A percentile compares a stretch with the other conserved stretches of the same genome.
These are phyloP conservation scores for Agrocybe praecox DNA, from an alignment of 768 basidiomycete species.

Conservation along the genomic window DNA sequence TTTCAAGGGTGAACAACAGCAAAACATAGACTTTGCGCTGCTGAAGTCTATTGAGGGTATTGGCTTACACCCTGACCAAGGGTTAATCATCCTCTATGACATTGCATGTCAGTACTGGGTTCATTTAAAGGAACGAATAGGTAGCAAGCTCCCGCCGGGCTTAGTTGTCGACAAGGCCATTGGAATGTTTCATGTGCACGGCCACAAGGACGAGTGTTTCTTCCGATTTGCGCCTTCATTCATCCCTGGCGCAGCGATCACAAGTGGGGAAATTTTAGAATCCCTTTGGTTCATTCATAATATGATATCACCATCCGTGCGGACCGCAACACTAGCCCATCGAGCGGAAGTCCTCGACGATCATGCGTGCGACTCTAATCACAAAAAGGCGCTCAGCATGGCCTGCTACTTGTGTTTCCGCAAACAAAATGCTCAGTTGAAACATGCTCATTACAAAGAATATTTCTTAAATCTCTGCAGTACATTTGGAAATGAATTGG, in stretches of 20 bases:
- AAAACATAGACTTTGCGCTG: constrained; percentile 19
- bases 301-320: constrained; percentile 9
- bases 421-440: not conserved
- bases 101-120: not conserved
- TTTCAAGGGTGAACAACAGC: constrained; percentile 23
- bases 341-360: constrained; percentile 22
- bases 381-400: not conserved
- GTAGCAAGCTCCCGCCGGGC: not conserved
- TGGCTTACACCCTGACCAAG: constrained; percentile 9
- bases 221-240: constrained; percentile 21
- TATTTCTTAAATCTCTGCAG: not conserved
- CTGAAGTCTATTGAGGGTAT: constrained; percentile 7
- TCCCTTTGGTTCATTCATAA: constrained; percentile 21
- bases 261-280: constrained; percentile 19
- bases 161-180: constrained; percentile 14
- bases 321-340: constrained; percentile 15
- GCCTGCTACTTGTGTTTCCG: not conserved
- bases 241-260: constrained; percentile 11
- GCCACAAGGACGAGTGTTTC: constrained; percentile 25
- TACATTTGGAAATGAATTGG: not conserved
- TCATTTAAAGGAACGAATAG: not conserved
- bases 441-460: not conserved
- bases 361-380: constrained; percentile 16
- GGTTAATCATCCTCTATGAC: not conserved
- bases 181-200: constrained; percentile 28